A percentile compares a stretch with the other conserved stretches of the same genome.
These are phyloP conservation scores for Clarireedia monteithiana DNA, from an alignment of 2,329 filamentous ascomycete genomes.

Conservation along the genomic window DNA sequence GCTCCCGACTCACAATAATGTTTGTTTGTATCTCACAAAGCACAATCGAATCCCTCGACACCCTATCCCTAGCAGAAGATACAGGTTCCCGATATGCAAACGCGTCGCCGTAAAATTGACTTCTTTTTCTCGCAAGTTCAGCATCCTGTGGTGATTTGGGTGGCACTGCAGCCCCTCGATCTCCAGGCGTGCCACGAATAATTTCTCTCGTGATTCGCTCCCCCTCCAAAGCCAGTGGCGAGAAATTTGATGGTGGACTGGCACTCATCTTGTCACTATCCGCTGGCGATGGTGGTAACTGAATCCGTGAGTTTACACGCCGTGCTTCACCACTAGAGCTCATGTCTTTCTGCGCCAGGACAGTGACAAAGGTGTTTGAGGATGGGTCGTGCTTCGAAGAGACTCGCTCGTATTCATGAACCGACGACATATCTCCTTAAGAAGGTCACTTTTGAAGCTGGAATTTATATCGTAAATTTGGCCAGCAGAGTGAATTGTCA, in stretches of 20 bases:
- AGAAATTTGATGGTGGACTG: conserved; percentile 10
- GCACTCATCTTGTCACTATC: conserved; percentile 21
- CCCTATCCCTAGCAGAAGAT: conserved; percentile 23
- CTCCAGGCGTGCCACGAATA: conserved; percentile 25
- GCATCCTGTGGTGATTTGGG: conserved; percentile 24
- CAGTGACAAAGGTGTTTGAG: neutral
- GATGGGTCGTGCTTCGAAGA: neutral
- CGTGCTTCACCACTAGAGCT: neutral
- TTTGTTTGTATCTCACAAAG: conserved; percentile 59
- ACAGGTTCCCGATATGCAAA: conserved; percentile 29
- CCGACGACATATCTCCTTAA: neutral
- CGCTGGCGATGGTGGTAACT: conserved; percentile 24
- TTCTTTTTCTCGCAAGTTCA: conserved; percentile 24
- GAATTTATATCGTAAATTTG: neutral
- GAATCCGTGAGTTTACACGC: conserved; percentile 4
- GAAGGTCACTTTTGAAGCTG: neutral
- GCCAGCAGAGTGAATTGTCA: neutral
- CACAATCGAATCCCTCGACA: conserved; percentile 38
- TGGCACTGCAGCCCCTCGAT: conserved; percentile 20
- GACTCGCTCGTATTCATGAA: neutral
- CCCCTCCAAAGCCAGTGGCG: conserved; percentile 13
- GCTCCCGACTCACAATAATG: conserved; percentile 43
- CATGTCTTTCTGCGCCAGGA: neutral
- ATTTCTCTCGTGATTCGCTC: conserved; percentile 22
- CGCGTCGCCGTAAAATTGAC: conserved; percentile 29